phyloP scores from a whole-genome alignment of 768 basidiomycete species.

The Chalciporus sphaerocephalus region DNA sequence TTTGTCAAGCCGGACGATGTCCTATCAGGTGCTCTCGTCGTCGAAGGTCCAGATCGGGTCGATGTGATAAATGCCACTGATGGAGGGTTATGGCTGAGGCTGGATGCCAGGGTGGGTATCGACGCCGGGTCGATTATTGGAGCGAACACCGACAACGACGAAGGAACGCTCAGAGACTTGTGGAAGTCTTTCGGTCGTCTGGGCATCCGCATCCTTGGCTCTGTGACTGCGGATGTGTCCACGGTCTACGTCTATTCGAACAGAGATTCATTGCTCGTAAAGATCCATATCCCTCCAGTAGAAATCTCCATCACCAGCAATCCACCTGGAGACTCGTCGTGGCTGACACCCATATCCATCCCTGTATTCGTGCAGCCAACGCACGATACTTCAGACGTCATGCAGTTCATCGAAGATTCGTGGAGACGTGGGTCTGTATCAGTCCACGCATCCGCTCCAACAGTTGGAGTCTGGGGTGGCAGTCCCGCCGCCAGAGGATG shows the following conservation, averaged over 20 bases:
- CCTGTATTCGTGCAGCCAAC: conserved; percentile 52
- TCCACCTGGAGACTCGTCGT: conserved; percentile 40
- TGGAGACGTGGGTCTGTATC: conserved; percentile 53
- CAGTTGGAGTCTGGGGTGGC: conserved; percentile 52
- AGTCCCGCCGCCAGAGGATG: conserved; percentile 40
- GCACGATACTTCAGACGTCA: conserved; percentile 43
- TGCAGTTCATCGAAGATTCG: conserved; percentile 50
- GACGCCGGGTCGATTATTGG: conserved; percentile 61
- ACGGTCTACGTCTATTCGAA: conserved; percentile 48
- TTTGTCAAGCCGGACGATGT: conserved; percentile 54
- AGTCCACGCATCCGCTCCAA: conserved; percentile 40
- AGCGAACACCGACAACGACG: conserved; percentile 42
- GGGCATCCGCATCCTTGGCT: conserved; percentile 54
- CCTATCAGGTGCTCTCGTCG: conserved; percentile 48
- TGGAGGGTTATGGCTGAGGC: conserved; percentile 55
- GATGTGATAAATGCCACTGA: conserved; percentile 61
- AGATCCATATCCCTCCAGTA: conserved; percentile 45
- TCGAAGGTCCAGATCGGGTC: conserved; percentile 58
- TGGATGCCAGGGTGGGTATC: conserved; percentile 58
- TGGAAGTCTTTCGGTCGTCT: conserved; percentile 71
- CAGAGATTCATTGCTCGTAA: conserved; percentile 38
- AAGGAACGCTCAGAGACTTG: conserved; percentile 42
- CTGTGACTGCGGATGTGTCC: conserved; percentile 52
- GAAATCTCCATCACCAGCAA: conserved; percentile 48
- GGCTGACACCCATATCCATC: conserved; percentile 54